Percentiles rank a stretch among this genome's conserved stretches.
phyloP scores from a whole-genome alignment of 495 filamentous ascomycete genomes.

The Penicillium canariense region DNA sequence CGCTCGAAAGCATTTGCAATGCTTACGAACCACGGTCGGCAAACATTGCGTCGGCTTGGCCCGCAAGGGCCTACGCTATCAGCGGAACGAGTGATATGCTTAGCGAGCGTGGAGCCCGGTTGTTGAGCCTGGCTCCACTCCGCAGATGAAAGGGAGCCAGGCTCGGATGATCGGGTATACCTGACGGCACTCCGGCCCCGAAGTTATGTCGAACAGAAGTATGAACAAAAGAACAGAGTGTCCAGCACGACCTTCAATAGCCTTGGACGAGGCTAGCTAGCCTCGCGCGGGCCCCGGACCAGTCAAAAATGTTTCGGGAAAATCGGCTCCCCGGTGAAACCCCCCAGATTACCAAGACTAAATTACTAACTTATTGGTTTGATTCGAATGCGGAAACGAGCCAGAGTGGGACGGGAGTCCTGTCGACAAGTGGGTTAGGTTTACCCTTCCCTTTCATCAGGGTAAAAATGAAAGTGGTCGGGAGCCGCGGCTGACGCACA shows the following conservation, averaged over 20 bases:
- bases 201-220: neutral
- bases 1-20: conserved; percentile 1
- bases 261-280: neutral
- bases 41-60: conserved; percentile 25
- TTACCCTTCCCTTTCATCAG: conserved; percentile 1
- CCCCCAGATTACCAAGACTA: conserved; percentile 2
- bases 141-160: conserved; percentile 6
- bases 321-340: neutral
- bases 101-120: conserved; percentile 26
- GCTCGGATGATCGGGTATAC: conserved; percentile 26
- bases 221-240: neutral
- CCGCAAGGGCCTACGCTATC: conserved; percentile 23
- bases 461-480: neutral
- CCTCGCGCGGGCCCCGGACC: neutral
- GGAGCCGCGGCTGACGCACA: neutral
- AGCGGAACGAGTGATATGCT: conserved; percentile 19
- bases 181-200: conserved; percentile 1
- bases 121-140: conserved; percentile 16
- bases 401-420: conserved; percentile 8
- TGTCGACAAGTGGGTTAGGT: conserved; percentile 5
- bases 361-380: neutral
- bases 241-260: neutral
- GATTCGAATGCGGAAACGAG: conserved; percentile 5
- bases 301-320: neutral
- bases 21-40: conserved; percentile 23